phyloP scores from a whole-genome alignment of 768 basidiomycete species.

The Hygrophorus pudorinus region DNA sequence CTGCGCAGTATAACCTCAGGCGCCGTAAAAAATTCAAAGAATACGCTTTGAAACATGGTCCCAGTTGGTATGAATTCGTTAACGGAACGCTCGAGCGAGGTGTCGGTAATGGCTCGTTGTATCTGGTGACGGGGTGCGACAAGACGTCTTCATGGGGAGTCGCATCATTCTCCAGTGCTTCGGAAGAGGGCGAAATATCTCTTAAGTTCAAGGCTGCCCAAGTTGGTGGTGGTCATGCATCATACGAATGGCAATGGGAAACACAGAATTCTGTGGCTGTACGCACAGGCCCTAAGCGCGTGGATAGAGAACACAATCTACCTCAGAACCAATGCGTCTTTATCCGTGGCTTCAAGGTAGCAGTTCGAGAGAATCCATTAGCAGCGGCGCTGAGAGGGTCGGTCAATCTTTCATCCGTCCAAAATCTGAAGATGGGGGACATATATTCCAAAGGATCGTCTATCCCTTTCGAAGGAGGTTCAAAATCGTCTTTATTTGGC shows the following conservation, averaged over 20 bases:
- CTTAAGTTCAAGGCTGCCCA: slow-evolving; percentile 5
- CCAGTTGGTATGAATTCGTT: slow-evolving; percentile 6
- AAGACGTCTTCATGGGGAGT: slow-evolving; percentile 13
- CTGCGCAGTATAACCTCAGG: slow-evolving; percentile 7
- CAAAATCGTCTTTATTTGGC: background rate
- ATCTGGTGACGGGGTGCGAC: slow-evolving; percentile 14
- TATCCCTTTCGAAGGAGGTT: background rate
- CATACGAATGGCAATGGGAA: background rate
- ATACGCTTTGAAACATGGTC: slow-evolving; percentile 2
- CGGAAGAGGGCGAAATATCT: slow-evolving; percentile 3
- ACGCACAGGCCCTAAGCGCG: background rate
- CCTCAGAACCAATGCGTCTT: slow-evolving; percentile 11
- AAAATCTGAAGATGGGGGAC: background rate
- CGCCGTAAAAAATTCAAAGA: slow-evolving; percentile 4
- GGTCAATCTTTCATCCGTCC: background rate
- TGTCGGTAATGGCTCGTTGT: slow-evolving; percentile 5
- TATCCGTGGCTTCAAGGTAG: slow-evolving; percentile 1
- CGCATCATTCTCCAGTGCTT: slow-evolving; percentile 6
- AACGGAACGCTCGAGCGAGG: background rate
- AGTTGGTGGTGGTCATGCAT: slow-evolving; percentile 3
- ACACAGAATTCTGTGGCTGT: background rate
- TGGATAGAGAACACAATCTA: background rate
- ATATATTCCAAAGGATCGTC: background rate
- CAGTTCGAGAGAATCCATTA: background rate
- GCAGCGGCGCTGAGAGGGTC: background rate